phyloP scores from a whole-genome alignment of 2,329 filamentous ascomycete species.

The Beauveria australis region DNA sequence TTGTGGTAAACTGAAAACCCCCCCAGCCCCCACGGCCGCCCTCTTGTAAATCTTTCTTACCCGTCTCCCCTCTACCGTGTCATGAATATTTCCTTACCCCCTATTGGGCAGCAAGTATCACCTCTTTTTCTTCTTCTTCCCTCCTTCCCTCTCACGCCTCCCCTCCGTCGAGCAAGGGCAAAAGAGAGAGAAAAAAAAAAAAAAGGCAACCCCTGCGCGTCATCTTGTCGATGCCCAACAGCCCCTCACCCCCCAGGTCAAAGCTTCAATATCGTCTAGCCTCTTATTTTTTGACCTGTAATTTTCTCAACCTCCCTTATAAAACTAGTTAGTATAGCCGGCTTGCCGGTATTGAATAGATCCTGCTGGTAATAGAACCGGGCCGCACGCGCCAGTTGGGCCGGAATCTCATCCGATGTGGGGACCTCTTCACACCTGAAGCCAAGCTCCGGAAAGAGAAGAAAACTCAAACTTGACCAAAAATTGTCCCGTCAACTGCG shows the following conservation, averaged over 20 bases:
- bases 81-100: neutral
- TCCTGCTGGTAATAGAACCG: neutral
- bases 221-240: slow-evolving; percentile 5
- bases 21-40: neutral
- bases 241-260: neutral
- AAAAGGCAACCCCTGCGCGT: neutral
- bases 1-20: neutral
- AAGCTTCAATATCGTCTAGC: neutral
- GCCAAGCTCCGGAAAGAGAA: neutral
- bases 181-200: neutral
- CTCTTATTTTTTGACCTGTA: neutral
- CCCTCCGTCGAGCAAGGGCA: neutral
- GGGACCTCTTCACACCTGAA: neutral
- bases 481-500: too few relatives aligned
- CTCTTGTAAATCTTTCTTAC: neutral
- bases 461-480: neutral
- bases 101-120: neutral
- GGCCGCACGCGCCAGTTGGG: neutral
- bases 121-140: neutral
- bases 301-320: too few relatives aligned
- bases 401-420: neutral
- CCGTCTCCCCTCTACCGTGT: neutral
- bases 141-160: neutral
- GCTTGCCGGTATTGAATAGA: neutral
- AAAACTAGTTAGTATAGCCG: neutral